Conservation (phyloP, 2,329 filamentous ascomycete species). For the Coniochaeta pulveracea region DNA sequence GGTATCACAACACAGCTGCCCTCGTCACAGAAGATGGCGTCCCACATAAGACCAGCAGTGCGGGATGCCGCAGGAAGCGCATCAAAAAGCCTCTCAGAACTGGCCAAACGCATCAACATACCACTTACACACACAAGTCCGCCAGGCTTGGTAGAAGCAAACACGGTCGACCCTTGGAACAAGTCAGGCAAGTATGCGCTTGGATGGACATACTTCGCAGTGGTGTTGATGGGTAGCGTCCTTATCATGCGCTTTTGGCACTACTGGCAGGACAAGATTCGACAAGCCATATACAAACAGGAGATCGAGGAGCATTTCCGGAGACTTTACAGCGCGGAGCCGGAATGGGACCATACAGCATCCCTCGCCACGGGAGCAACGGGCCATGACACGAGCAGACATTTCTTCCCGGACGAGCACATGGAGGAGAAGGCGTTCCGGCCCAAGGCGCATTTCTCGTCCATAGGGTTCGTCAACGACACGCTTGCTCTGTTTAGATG, state of each 20-base stretch:
- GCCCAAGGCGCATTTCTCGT: constrained; percentile 64
- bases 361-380: constrained; percentile 31
- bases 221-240: constrained; percentile 58
- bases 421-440: constrained; percentile 44
- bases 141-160: constrained; percentile 48
- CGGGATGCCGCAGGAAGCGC: constrained; percentile 20
- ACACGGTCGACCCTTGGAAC: constrained; percentile 66
- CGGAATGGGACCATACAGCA: constrained; percentile 31
- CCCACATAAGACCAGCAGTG: constrained; percentile 19
- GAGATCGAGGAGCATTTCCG: constrained; percentile 58
- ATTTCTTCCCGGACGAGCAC: constrained; percentile 63
- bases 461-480: constrained; percentile 65
- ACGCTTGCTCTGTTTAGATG: constrained; percentile 73
- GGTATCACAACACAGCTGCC: background rate
- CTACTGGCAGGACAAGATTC: constrained; percentile 86
- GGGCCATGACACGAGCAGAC: constrained; percentile 40
- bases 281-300: constrained; percentile 80
- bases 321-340: constrained; percentile 37
- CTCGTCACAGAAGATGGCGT: constrained; percentile 25
- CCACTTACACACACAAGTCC: constrained; percentile 48
- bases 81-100: constrained; percentile 21
- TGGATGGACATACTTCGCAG: constrained; percentile 80
- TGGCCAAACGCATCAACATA: constrained; percentile 47
- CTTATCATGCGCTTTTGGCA: constrained; percentile 69
- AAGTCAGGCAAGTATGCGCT: constrained; percentile 76